These are phyloP conservation scores for Thelephora ganbajun DNA, from an alignment of 768 basidiomycete species.

Conservation along the genomic window DNA sequence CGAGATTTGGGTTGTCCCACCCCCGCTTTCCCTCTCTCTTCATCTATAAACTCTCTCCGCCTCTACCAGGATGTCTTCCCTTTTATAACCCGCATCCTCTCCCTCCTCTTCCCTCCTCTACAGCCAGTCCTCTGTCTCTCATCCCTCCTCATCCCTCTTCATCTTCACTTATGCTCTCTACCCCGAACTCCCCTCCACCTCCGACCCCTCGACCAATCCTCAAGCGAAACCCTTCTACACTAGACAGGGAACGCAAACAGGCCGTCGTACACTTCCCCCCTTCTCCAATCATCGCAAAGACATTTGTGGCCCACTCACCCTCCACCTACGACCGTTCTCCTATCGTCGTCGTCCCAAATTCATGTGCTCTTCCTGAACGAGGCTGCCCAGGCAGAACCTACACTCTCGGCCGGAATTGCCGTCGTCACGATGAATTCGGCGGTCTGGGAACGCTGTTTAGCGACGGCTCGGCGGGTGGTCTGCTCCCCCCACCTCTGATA, in stretches of 20 bases:
- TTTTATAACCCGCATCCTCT: conserved; percentile 5
- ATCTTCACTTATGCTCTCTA: not conserved
- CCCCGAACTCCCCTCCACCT: conserved; percentile 9
- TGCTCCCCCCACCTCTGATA: conserved; percentile 34
- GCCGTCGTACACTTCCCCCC: conserved; percentile 40
- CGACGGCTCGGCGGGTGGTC: conserved; percentile 24
- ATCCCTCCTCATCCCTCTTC: not conserved
- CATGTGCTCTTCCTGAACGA: conserved; percentile 65
- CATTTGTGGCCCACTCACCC: conserved; percentile 28
- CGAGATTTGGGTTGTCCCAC: no score
- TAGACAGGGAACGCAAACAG: conserved; percentile 26
- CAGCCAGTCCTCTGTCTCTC: no score
- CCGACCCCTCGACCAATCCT: conserved; percentile 40
- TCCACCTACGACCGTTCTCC: conserved; percentile 65
- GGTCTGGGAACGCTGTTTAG: not conserved
- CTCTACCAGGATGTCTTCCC: not conserved
- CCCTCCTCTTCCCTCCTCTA: conserved; percentile 6
- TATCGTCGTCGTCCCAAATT: conserved; percentile 58
- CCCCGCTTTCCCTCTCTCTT: not conserved
- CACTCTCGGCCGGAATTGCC: conserved; percentile 25
- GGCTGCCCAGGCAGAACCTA: conserved; percentile 67
- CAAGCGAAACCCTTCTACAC: conserved; percentile 30
- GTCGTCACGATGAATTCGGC: conserved; percentile 2
- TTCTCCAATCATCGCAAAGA: conserved; percentile 20
- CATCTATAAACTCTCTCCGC: not conserved